Evolutionary conservation across 352 stramenopile genomes (phyloP), one percentile per base, ranked within the genome.

Genomic region (Globisporangium radiosum): DNA sequence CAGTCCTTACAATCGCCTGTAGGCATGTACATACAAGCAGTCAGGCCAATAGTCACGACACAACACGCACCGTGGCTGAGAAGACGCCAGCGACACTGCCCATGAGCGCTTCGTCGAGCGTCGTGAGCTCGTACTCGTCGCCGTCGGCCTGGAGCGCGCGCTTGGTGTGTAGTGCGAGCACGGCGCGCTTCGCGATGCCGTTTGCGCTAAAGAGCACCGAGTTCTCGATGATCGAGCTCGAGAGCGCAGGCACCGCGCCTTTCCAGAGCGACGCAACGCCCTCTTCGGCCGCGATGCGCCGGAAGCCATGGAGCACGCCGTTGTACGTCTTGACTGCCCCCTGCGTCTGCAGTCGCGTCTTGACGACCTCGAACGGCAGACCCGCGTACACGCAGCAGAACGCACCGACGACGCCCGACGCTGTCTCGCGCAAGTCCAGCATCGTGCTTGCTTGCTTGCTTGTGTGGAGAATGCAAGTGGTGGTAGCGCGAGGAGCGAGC

Each of bases 131-230:
- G 59, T 88, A 76, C 42, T 85, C 64, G 13, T 68, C 71, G 54
- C 73, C 66, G 57, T 81, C 64, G 33, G 55, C 57, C 15, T 50
- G 6, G 45, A 69, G 66, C 38, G 73, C 59, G 47, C 73, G 64
- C 52, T 76, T 74, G 17, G 73, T 69, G 61, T 90, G 75, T 59
- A 88, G 50, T 19, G 75, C 71, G 37, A 92, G 54, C 43, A 90
- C 71, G 0, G 81, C 69, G 38, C 85, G 85, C n/a, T 84, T 76
- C 36, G 88, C 77, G 43, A 88, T 74, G 15, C 86, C 87, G 53
- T 95, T 95, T 48, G 80, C 85, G 43, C 79, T 93, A 61, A 96
- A 96, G 33, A 96, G 76, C 54, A 96, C 88, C 50, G 88, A 87
- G 70, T 96, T 96, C 56, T 96, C 88, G 52, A 96, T 87, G 62